These are phyloP conservation scores for Clavariopsis aquatica DNA, from an alignment of 495 filamentous ascomycete species.

Conservation along the genomic window DNA sequence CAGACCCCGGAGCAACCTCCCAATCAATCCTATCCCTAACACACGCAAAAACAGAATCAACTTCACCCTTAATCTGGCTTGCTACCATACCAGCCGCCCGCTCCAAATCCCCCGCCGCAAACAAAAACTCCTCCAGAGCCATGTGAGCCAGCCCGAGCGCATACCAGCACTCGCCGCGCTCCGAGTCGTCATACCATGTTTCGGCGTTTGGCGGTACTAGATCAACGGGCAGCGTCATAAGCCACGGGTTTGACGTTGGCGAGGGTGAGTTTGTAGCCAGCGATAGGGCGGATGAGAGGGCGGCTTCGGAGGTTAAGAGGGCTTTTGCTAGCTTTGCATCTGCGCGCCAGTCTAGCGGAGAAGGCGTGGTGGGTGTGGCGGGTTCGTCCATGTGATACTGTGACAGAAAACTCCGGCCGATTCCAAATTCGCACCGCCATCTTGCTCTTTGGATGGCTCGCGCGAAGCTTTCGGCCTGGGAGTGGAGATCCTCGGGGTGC, in stretches of 20 bases:
- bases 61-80: neutral
- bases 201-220: conserved; percentile 20
- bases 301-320: conserved; percentile 18
- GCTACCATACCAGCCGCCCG: conserved; percentile 15
- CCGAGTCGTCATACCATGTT: conserved; percentile 18
- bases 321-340: conserved; percentile 9
- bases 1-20: conserved; percentile 15
- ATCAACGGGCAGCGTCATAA: conserved; percentile 17
- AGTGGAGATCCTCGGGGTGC: conserved; percentile 20
- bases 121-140: conserved; percentile 26
- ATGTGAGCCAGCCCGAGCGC: conserved; percentile 14
- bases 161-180: conserved; percentile 17
- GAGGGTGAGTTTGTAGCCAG: conserved; percentile 25
- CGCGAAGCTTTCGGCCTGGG: conserved; percentile 6
- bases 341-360: no score
- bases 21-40: conserved; percentile 29
- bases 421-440: conserved; percentile 20
- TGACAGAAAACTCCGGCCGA: conserved; percentile 11
- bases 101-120: conserved; percentile 30
- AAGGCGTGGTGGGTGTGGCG: neutral
- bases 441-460: conserved; percentile 18
- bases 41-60: conserved; percentile 8
- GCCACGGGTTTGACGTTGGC: conserved; percentile 20
- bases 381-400: neutral
- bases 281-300: conserved; percentile 11